Evolutionary conservation across 2,329 filamentous ascomycete genomes (phyloP), one percentile per base, ranked within the genome.

Genomic region (Daldinia eschscholtzii): DNA sequence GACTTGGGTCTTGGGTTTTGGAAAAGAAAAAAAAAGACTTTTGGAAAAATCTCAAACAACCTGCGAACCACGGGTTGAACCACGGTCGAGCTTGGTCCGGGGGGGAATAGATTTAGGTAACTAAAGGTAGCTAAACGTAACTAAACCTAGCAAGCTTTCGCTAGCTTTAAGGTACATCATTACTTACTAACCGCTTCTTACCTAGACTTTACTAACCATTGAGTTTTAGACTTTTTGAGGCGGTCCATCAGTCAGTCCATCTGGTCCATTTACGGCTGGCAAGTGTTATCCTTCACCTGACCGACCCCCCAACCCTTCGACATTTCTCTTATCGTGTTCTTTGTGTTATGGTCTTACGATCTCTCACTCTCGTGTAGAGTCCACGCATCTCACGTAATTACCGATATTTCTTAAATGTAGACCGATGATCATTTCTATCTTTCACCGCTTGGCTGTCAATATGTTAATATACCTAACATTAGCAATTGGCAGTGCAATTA

Each of bases 31-130:
- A 57, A 63, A 62, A 66, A 59, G 63, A 64, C 57, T 20, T 50
- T 55, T 70, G 37, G 59, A 64, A 67, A 58, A 64, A 46, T 57
- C 44, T 61, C 57, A 70, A 64, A 67, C 67, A 60, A 60, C 7
- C 53, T n/a, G 48, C 37, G 46, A 68, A 59, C 66, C 59, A 68
- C 55, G 41, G 53, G 33, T n/a, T 33, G 53, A 66, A 58, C 66
- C 66, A 69, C 50, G 41, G 53, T 57, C 18, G 33, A 56, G 20
- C 52, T 56, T 56, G 30, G 7, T 10, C 33, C 33, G 20, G 12
- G 33, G 48, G 44, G 44, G 12, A 13, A 48, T 28, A 20, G 44
- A 48, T 48, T 48, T 48, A 48, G 20, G 13, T 48, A 26, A 6
- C 20, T 48, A 26, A 15, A 55, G 7, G 12, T 46, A 48, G 20